Evolutionary conservation across 768 basidiomycete species (phyloP), one percentile per base, ranked within the genome.

Genomic region (Russula dissimulans): DNA sequence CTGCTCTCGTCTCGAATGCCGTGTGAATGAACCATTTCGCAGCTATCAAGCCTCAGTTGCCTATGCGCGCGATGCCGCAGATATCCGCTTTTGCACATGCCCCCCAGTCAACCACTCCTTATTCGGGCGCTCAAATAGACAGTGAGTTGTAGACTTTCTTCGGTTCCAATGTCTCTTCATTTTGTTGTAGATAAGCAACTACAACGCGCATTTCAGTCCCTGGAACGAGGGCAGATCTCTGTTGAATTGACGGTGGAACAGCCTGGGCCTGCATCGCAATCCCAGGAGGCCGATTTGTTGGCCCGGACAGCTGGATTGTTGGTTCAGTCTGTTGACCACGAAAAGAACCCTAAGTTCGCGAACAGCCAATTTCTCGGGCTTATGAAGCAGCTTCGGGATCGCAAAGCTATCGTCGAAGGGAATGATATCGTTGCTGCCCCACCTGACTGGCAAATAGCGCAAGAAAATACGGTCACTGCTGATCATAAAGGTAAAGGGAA

Each of bases 321-420:
- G 42, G 74, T 95, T 56, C 82, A 90, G 44, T 79, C 86, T n/a
- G 81, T 95, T 48, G 77, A 81, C 67, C 73, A 85, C 59, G 89
- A 89, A 56, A 78, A 80, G 67, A 92, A 90, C 68, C 82, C 85
- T 39, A 97, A 95, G 70, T 93, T 97, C 68, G 79, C 83, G 72
- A 81, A 91, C 36, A 92, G 90, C 71, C 78, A 81, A 60, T 97
- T 97, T 70, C 77, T 97, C 78, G 79, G 79, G 22, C 77, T 97
- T 31, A 95, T 97, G 93, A 81, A 80, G 54, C 84, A 90, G 70
- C 73, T 97, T 57, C 77, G 90, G 42, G 93, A 94, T 71, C 81
- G 85, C 8, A 81, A 87, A 67, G 78, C 91, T 43, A 78, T 85
- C 15, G 85, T 95, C 3, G 84, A 89, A 50, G 89, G 87, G 18